Conservation (phyloP, 75 land plant species). For the Picea sitchensis region DNA sequence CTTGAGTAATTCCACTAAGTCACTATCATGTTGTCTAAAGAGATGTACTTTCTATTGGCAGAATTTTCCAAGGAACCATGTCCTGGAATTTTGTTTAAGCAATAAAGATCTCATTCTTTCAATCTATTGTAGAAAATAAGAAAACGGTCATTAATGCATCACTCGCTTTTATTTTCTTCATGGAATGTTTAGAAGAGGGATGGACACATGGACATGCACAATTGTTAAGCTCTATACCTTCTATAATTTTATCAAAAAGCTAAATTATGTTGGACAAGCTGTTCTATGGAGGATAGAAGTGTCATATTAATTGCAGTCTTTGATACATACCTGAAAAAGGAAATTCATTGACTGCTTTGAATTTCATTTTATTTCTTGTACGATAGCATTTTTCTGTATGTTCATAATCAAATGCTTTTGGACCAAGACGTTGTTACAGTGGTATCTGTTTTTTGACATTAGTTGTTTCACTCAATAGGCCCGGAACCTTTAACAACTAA, state of each 20-base stretch:
- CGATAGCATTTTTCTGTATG: background rate
- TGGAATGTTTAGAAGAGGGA: background rate
- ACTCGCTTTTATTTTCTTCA: background rate
- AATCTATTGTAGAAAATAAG: no score
- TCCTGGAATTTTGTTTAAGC: no score
- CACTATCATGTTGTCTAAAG: no score
- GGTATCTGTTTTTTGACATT: conserved; percentile 3
- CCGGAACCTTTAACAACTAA: background rate
- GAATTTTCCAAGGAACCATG: no score
- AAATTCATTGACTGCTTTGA: background rate
- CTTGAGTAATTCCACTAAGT: no score
- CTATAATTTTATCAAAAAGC: background rate
- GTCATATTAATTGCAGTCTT: background rate
- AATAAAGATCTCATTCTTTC: no score
- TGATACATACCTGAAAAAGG: background rate
- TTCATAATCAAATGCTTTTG: background rate
- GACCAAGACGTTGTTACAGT: background rate
- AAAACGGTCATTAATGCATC: no score
- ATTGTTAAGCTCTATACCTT: background rate
- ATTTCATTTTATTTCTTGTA: background rate
- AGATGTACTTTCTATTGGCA: no score
- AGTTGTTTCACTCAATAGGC: background rate
- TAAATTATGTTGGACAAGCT: background rate
- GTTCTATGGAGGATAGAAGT: background rate
- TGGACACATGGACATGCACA: background rate